Evolutionary conservation across 2,329 filamentous ascomycete genomes (phyloP), one percentile per base, ranked within the genome.

Genomic region (Aspergillus texensis): DNA sequence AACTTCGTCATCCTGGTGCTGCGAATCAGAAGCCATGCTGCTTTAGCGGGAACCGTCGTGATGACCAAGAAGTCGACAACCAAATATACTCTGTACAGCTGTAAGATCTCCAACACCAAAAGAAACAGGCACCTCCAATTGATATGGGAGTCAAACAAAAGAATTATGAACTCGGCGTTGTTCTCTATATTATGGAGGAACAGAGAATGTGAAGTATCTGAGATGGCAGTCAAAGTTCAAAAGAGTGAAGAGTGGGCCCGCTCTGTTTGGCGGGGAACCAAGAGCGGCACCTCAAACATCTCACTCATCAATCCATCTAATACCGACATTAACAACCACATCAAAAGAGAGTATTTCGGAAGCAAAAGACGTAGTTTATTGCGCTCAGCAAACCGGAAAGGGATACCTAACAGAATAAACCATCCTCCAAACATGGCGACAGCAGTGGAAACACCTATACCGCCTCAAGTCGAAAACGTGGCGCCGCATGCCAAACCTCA

Each of bases 401-500:
- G 41, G 21, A 28, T 39, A 39, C 11, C 28, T 32, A 8, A 6
- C 32, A 24, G 8, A n/a, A 39, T 39, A 52, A 32, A 57, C 59
- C n/a, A 56, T 64, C 39, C 21, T 57, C 9, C 19, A 14, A 32
- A 26, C 62, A 68, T 69, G 62, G 61, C 68, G 24, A 61, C 65
- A 34, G 36, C 64, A 26, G 28, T 62, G 53, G 45, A 56, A 32
- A 61, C 65, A 53, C 34, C 57, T 48, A 12, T 52, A 55, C 57
- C 54, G 32, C 39, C 70, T 24, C 63, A 70, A 24, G 57, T 63
- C 12, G 67, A 73, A 58, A 60, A 65, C 30, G 64, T 67, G 32
- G 30, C 71, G 6, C 74, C 75, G 21, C 71, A 71, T 30, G 58
- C 75, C 61, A 78, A 81, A 61, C 83, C 84, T 1, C 74, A 85